Conservation (phyloP, 257 asterid genomes). For the Solanum bukasovii region DNA sequence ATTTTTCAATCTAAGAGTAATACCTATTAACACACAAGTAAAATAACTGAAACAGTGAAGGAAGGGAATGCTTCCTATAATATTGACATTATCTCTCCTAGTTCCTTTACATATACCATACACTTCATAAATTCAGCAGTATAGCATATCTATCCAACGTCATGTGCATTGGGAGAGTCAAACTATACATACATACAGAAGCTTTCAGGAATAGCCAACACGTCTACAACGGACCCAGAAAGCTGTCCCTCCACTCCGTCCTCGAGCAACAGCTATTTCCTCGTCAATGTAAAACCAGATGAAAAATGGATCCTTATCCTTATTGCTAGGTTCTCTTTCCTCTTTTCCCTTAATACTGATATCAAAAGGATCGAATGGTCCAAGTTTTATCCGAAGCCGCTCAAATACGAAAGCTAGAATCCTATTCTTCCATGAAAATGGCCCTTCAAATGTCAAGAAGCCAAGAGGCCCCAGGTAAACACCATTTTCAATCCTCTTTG, state of each 20-base stretch:
- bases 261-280: conserved; percentile 95
- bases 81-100: background rate
- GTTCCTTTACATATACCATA: background rate
- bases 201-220: conserved; percentile 7
- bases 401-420: conserved; percentile 76
- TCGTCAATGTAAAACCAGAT: conserved; percentile 87
- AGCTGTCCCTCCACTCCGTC: conserved; percentile 90
- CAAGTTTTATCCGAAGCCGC: conserved; percentile 54
- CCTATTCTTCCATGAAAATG: conserved; percentile 75
- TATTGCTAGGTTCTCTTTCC: conserved; percentile 62
- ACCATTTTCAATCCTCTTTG: conserved; percentile 89
- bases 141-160: background rate
- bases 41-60: background rate
- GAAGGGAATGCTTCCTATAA: background rate
- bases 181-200: background rate
- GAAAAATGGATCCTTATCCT: conserved; percentile 71
- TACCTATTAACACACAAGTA: background rate
- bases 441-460: conserved; percentile 68
- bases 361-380: conserved; percentile 67
- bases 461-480: conserved; percentile 78
- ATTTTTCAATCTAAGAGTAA: background rate
- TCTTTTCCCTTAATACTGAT: conserved; percentile 54
- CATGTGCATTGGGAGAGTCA: background rate
- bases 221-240: conserved; percentile 82
- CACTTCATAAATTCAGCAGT: background rate